These are phyloP conservation scores for Hansenula sp. DNA, from an alignment of 1,139 yeast species.

Conservation along the genomic window DNA sequence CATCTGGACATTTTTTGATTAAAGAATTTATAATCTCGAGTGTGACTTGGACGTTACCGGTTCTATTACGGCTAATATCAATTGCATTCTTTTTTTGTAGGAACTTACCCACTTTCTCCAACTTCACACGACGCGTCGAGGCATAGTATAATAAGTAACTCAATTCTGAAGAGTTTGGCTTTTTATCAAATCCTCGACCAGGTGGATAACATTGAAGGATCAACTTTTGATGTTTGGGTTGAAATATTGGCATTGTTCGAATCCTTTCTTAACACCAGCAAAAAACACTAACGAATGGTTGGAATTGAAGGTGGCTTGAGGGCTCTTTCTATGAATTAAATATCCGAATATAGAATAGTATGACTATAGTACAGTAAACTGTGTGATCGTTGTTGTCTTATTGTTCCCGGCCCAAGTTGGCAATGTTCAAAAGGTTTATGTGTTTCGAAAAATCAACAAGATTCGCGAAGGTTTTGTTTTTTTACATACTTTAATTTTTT, in stretches of 20 bases:
- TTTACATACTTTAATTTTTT: neutral
- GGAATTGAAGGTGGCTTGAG: neutral
- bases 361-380: neutral
- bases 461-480: neutral
- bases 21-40: conserved; percentile 65
- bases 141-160: conserved; percentile 88
- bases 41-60: conserved; percentile 84
- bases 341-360: too few species aligned
- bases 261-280: neutral
- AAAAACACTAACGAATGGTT: neutral
- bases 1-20: conserved; percentile 73
- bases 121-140: conserved; percentile 82
- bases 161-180: conserved; percentile 88
- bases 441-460: neutral
- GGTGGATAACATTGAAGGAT: conserved; percentile 92
- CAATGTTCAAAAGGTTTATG: neutral
- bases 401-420: neutral
- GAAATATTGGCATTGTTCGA: conserved; percentile 32
- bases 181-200: conserved; percentile 78
- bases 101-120: conserved; percentile 79
- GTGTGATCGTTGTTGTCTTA: neutral
- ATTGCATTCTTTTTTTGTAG: conserved; percentile 57
- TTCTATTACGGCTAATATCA: conserved; percentile 58
- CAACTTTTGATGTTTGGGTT: conserved; percentile 84
- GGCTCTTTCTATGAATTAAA: neutral